phyloP scores from a whole-genome alignment of 2,329 filamentous ascomycete genomes.

The Sporothrix dimorphospora region DNA sequence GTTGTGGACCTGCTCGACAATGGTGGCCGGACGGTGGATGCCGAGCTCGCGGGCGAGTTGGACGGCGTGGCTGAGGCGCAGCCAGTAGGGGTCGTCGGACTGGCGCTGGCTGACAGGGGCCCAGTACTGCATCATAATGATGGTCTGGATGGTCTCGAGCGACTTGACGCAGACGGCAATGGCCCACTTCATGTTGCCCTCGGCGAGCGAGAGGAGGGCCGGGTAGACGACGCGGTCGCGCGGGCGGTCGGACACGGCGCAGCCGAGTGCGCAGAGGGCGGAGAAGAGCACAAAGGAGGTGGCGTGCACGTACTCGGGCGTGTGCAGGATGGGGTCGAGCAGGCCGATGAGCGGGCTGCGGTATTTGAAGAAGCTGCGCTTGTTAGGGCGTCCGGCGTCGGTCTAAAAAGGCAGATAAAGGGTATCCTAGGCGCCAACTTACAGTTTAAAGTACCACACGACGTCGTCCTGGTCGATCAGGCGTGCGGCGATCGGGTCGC shows the following conservation, averaged over 20 bases:
- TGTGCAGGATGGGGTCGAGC: constrained; percentile 36
- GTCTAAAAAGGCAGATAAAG: not conserved
- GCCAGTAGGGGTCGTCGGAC: constrained; percentile 37
- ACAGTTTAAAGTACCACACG: constrained; percentile 32
- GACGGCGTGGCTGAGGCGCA: constrained; percentile 36
- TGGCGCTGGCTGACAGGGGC: constrained; percentile 34
- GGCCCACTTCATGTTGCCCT: constrained; percentile 37
- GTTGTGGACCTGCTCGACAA: constrained; percentile 34
- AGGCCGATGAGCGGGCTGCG: constrained; percentile 36
- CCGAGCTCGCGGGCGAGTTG: constrained; percentile 37
- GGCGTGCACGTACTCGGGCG: constrained; percentile 35
- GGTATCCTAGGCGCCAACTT: not conserved
- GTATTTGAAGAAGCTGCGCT: constrained; percentile 35
- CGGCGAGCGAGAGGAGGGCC: constrained; percentile 35
- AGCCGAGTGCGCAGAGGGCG: constrained; percentile 37
- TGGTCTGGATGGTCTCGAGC: constrained; percentile 37
- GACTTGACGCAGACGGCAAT: constrained; percentile 37
- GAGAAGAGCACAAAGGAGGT: constrained; percentile 38
- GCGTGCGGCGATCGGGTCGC: constrained; percentile 35
- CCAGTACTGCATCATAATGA: constrained; percentile 38
- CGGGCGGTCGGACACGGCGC: constrained; percentile 36
- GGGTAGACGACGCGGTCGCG: constrained; percentile 36
- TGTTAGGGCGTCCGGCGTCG: not conserved
- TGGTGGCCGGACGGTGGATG: constrained; percentile 33
- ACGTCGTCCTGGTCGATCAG: constrained; percentile 36